phyloP scores from a whole-genome alignment of 768 basidiomycete species.

The Favolaschia claudopus region DNA sequence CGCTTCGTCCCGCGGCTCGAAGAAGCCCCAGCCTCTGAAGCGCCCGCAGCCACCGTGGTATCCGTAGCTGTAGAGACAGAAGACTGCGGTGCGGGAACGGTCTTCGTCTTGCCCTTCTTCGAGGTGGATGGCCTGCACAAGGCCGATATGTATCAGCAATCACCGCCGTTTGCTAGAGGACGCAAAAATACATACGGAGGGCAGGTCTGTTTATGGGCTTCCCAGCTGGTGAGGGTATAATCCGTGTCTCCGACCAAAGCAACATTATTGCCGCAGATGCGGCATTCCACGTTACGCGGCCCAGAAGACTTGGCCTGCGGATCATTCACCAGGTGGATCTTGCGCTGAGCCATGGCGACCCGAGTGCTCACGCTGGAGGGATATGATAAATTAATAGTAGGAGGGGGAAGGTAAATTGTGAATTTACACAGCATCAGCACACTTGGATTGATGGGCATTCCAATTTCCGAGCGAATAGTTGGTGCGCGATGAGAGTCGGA shows the following conservation, averaged over 20 bases:
- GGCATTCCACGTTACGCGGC: slow-evolving; percentile 56
- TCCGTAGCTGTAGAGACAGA: slow-evolving; percentile 46
- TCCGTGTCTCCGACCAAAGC: slow-evolving; percentile 57
- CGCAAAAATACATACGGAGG: slow-evolving; percentile 29
- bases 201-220: slow-evolving; percentile 66
- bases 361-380: slow-evolving; percentile 59
- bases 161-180: neutral
- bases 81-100: slow-evolving; percentile 34
- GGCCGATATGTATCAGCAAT: slow-evolving; percentile 19
- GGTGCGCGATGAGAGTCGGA: slow-evolving; percentile 52
- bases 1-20: slow-evolving; percentile 53
- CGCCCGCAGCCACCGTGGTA: slow-evolving; percentile 43
- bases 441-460: slow-evolving; percentile 58
- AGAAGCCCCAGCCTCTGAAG: slow-evolving; percentile 27
- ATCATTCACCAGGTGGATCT: slow-evolving; percentile 70
- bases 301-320: slow-evolving; percentile 61
- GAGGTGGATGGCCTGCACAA: slow-evolving; percentile 13
- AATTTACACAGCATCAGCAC: slow-evolving; percentile 52
- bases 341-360: slow-evolving; percentile 68
- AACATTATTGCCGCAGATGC: slow-evolving; percentile 55
- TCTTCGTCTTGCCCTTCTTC: slow-evolving; percentile 14
- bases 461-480: slow-evolving; percentile 60
- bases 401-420: slow-evolving; percentile 7
- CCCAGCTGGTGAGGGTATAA: slow-evolving; percentile 68
- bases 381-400: neutral